Base-by-base conservation (phyloP, 345 rosid genomes). In the Cardamine resedifolia region DNA sequence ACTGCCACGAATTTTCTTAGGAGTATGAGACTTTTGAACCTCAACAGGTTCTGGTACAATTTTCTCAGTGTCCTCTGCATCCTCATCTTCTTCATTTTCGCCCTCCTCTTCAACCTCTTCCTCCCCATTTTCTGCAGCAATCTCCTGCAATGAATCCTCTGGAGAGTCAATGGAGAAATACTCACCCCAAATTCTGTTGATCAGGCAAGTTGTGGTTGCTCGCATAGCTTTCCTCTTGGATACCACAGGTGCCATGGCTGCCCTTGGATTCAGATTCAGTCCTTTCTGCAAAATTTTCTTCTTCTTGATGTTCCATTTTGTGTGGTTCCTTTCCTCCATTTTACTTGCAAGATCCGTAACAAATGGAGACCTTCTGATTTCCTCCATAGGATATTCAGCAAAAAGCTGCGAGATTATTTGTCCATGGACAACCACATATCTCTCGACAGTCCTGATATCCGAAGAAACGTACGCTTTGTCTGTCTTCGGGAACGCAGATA, bases 151-250 rank as follows among this genome's bases (percentile, higher is more conserved):
- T 34, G 57, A 23, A 58, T 78, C 84, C 55, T 90, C 91, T 3
- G 86, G 89, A 16, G 59, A 73, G 77, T 84, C 78, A 70, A 82
- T 86, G 7, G 92, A 90, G 74, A 80, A 93, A 78, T 72, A 89
- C 52, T 89, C 92, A 1, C 92, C 95, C 98, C 97, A 93, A 44
- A 90, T 84, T 73, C 91, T 86, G 77, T 88, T 86, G 71, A 93
- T 82, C 16, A 90, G 80, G 69, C 74, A 80, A 43, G 98, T 93
- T 61, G 91, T 86, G 44, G 98, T 90, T 3, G 94, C 97, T n/a
- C n/a, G n/a, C n/a, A n/a, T n/a, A n/a, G n/a, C n/a, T n/a, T n/a
- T n/a, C n/a, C n/a, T n/a, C n/a, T n/a, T n/a, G n/a, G n/a, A n/a
- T n/a, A n/a, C n/a, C n/a, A n/a, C n/a, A n/a, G n/a, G n/a, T n/a